These are phyloP conservation scores for Suhomyces guaymorum DNA, from an alignment of 1,139 yeast species.

Conservation along the genomic window DNA sequence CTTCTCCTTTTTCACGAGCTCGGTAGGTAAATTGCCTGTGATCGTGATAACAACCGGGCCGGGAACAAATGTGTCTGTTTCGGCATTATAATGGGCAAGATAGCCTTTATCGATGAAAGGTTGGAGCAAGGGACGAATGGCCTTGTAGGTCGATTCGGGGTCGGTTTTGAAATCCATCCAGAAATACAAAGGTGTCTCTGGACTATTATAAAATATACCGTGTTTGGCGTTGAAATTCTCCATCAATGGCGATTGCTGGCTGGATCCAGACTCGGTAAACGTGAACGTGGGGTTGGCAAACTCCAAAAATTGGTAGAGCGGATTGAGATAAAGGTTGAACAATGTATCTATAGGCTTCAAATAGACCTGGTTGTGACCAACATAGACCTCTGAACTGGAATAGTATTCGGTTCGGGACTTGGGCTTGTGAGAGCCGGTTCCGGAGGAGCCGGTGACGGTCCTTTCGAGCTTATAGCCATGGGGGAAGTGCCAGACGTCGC, in stretches of 20 bases:
- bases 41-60: constrained; percentile 44
- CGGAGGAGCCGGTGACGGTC: constrained; percentile 25
- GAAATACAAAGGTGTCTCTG: constrained; percentile 40
- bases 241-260: constrained; percentile 16
- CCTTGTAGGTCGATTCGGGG: constrained; percentile 33
- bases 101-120: constrained; percentile 36
- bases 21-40: constrained; percentile 45
- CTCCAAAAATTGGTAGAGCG: constrained; percentile 49
- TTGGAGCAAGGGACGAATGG: constrained; percentile 31
- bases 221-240: constrained; percentile 22
- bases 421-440: constrained; percentile 10
- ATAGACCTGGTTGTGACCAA: constrained; percentile 61
- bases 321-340: constrained; percentile 53
- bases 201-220: constrained; percentile 41
- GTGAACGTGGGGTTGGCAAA: constrained; percentile 40
- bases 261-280: constrained; percentile 6
- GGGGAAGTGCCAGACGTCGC: constrained; percentile 65
- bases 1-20: constrained; percentile 25
- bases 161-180: constrained; percentile 49
- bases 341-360: constrained; percentile 49
- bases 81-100: constrained; percentile 36
- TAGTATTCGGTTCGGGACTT: constrained; percentile 22
- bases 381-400: constrained; percentile 48
- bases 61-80: constrained; percentile 22
- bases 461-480: constrained; percentile 27